Conservation (phyloP, 2,329 filamentous ascomycete genomes). For the Claviceps monticola region DNA sequence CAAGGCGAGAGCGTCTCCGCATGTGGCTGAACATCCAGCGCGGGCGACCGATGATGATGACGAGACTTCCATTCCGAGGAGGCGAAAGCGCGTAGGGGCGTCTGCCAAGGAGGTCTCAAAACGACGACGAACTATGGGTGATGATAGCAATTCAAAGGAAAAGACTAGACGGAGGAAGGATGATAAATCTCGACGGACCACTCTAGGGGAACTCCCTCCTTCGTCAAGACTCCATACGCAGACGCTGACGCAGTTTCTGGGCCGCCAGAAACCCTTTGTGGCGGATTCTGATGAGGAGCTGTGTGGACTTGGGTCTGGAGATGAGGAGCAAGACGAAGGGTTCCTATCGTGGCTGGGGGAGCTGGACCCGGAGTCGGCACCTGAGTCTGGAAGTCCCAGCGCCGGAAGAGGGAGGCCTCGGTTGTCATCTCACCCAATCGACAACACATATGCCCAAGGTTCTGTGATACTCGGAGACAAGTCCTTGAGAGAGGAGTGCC, state of each 20-base stretch:
- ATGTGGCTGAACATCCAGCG: not conserved
- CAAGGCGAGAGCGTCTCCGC: not conserved
- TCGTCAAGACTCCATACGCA: constrained; percentile 26
- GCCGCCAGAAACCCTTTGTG: constrained; percentile 14
- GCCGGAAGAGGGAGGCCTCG: constrained; percentile 6
- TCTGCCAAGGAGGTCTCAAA: not conserved
- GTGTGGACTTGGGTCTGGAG: constrained; percentile 6
- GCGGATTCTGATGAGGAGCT: constrained; percentile 22
- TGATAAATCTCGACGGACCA: constrained; percentile 15
- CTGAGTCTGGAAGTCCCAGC: constrained; percentile 15
- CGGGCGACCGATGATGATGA: constrained; percentile 7
- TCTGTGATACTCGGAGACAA: not conserved
- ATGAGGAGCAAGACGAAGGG: constrained; percentile 11
- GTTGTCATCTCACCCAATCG: not conserved
- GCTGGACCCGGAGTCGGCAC: no score
- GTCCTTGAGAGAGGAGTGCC: constrained; percentile 13
- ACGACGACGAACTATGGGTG: constrained; percentile 1
- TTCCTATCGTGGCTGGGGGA: constrained; percentile 21
- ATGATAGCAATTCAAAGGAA: constrained; percentile 4
- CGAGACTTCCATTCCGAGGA: constrained; percentile 12
- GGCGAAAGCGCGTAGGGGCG: constrained; percentile 10
- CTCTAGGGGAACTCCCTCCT: constrained; percentile 16
- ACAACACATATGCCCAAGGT: not conserved
- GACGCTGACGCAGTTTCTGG: constrained; percentile 27
- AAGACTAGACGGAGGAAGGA: not conserved